Base-by-base conservation (phyloP, 176 grass and related monocot genomes). In the Dactylis glomerata region DNA sequence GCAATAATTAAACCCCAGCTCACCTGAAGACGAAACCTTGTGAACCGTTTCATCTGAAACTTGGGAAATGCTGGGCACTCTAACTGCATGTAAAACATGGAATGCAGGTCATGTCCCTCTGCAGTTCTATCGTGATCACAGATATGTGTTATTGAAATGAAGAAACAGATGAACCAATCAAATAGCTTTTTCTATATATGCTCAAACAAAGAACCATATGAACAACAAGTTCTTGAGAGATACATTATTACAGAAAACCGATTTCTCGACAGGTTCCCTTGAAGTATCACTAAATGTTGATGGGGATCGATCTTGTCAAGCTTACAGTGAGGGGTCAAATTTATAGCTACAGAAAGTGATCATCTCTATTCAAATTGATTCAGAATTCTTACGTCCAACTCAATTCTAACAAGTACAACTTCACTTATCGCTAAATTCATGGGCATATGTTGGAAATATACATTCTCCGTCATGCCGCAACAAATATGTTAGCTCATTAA, bases 1-100 rank as follows among this genome's bases (percentile, higher is more conserved):
- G 14, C 12, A 27, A 3, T 12, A 15, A 8, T 17, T 12, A 8
- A 78, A 80, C 28, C 57, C 32, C 19, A 13, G 33, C 75, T 79
- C 13, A 89, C 87, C 87, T 56, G 79, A 84, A 6, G 75, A 84
- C 32, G 87, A 67, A 80, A 75, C 76, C 45, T 84, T 84, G 14
- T 20, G 14, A 47, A 37, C 86, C 71, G 77, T 82, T 59, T 59
- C 49, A 19, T 47, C 38, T 49, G 73, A 54, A 5, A 77, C 59
- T 65, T 73, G 62, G 19, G 36, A 55, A 34, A 88, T 44, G 30
- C 45, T 64, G 4, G 67, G 15, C 45, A 42, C 55, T n/a, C 11
- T 44, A 22, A 67, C 87, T 88, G 87, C 54, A n/a, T n/a, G n/a
- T n/a, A 77, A 15, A 78, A 78, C 34, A 42, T 40, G 17, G 9